Conservation (phyloP, 176 grass and related monocot genomes). For the Musa troglodytarum region DNA sequence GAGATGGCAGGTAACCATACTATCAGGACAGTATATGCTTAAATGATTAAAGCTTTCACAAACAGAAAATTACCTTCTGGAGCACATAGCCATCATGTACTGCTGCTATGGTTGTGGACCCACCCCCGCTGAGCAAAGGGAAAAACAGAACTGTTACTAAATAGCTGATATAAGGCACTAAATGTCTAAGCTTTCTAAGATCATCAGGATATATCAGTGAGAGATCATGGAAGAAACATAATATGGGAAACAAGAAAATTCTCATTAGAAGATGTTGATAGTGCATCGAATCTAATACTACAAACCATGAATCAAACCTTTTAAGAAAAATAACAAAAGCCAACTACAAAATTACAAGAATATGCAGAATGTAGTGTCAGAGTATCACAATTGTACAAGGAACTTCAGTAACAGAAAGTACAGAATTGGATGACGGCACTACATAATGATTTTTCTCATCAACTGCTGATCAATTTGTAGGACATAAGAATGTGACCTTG, state of each 20-base stretch:
- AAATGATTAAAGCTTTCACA: neutral
- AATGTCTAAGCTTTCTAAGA: neutral
- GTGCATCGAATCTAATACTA: too few relatives aligned
- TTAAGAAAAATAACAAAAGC: neutral
- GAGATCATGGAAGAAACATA: neutral
- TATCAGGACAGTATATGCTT: neutral
- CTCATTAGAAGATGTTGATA: neutral
- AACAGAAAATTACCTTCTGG: slow-evolving; percentile 61
- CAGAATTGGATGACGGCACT: neutral
- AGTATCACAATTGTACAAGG: neutral
- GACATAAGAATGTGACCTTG: neutral
- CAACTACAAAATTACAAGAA: neutral
- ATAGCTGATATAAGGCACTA: neutral
- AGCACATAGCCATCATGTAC: slow-evolving; percentile 96
- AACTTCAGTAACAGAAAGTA: neutral
- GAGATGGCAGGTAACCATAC: neutral
- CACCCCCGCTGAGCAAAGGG: slow-evolving; percentile 73
- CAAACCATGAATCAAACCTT: neutral
- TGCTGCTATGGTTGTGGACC: slow-evolving; percentile 82
- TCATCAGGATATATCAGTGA: too few relatives aligned
- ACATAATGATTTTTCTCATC: neutral
- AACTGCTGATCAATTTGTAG: neutral
- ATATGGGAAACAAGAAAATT: neutral
- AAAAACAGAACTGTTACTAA: slow-evolving; percentile 9
- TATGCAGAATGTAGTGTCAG: neutral